Evolutionary conservation across 129 eudicot genomes (phyloP), one percentile per base, ranked within the genome.

Genomic region (Saussurea involucrata): DNA sequence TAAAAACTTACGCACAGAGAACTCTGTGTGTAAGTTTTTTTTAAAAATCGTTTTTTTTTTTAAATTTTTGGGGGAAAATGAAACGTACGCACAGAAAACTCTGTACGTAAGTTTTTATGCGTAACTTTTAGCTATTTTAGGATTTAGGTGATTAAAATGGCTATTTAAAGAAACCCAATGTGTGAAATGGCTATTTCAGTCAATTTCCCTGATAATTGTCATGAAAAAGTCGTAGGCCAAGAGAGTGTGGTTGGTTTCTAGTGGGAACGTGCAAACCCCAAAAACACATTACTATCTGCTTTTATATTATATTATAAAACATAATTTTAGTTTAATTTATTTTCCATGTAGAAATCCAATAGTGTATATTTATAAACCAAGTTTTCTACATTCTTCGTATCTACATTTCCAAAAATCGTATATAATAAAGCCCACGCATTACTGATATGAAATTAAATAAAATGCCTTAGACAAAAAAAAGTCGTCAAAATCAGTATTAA

Each of bases 191-290:
- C n/a, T n/a, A n/a, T n/a, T n/a, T n/a, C n/a, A n/a, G n/a, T n/a
- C n/a, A n/a, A n/a, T n/a, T n/a, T n/a, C n/a, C n/a, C n/a, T 37
- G 71, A 74, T 61, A 74, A 63, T 74, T 75, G 79, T 75, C 79
- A 75, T 75, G 79, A 40, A 75, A 63, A 75, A 75, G 79, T 75
- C 79, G 37, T 75, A 24, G 79, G 79, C 71, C 79, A 70, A 75
- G 79, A 63, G 69, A 63, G 63, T 17, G 71, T 75, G 79, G 79
- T 75, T 75, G 79, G 63, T 63, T 37, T 75, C 24, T 75, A 75
- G 79, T 66, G 79, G 36, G 24, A 74, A 63, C n/a, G 46, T 18
- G 25, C 27, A 10, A 20, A 61, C 18, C 70, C 34, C 70, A 15
- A 46, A 49, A 13, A 53, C 46, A 71, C 75, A n/a, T 46, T 34